These are phyloP conservation scores for Elaphomyces granulatus DNA, from an alignment of 495 filamentous ascomycete genomes.

Conservation along the genomic window DNA sequence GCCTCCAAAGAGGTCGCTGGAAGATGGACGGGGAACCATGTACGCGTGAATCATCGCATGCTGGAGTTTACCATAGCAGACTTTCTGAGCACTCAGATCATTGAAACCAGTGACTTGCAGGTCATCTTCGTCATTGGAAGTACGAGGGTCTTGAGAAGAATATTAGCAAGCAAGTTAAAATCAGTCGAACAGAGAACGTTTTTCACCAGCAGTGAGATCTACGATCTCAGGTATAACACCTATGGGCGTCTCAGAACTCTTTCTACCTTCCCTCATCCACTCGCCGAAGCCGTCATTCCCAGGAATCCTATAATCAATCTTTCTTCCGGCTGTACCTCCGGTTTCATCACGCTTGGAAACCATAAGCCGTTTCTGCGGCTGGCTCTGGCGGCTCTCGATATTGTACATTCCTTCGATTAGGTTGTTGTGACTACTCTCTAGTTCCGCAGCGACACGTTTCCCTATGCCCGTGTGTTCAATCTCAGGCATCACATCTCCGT, in stretches of 20 bases:
- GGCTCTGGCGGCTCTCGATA: conserved; percentile 46
- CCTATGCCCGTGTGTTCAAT: conserved; percentile 15
- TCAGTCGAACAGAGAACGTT: neutral
- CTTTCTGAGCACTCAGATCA: conserved; percentile 40
- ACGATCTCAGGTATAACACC: conserved; percentile 32
- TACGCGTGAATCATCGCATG: conserved; percentile 52
- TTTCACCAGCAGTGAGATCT: conserved; percentile 47
- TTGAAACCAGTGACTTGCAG: conserved; percentile 30
- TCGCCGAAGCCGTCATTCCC: conserved; percentile 45
- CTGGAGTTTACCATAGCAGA: conserved; percentile 76
- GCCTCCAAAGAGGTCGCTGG: conserved; percentile 32
- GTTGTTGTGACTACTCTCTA: conserved; percentile 20
- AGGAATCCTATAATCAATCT: conserved; percentile 25
- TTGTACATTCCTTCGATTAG: conserved; percentile 58
- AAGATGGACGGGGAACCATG: conserved; percentile 48
- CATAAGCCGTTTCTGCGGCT: conserved; percentile 46
- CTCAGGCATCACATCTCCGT: conserved; percentile 3
- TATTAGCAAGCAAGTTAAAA: too few relatives aligned
- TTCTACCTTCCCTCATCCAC: conserved; percentile 43
- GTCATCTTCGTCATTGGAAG: conserved; percentile 24
- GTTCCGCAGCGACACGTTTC: conserved; percentile 18
- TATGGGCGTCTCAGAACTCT: conserved; percentile 15
- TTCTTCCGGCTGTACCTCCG: conserved; percentile 27
- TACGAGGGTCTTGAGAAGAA: conserved; percentile 9
- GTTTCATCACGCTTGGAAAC: conserved; percentile 31